Percentiles rank a stretch among this genome's conserved stretches.
phyloP scores from a whole-genome alignment of 1,284 basidiomycete species.

The Rhizoctonia solani region DNA sequence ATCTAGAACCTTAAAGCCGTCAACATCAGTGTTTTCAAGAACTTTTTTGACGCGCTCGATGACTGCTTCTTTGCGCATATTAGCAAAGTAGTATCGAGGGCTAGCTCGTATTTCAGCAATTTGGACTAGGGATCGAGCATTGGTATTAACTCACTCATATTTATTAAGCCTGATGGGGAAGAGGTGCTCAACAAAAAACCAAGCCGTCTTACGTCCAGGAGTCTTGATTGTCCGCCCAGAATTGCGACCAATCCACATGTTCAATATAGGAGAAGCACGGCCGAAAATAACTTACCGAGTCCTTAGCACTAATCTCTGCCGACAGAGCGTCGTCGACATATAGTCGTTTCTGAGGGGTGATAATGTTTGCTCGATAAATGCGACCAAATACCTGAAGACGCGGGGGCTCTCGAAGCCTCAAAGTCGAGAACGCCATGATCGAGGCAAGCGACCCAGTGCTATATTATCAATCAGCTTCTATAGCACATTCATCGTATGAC shows the following conservation, averaged over 20 bases:
- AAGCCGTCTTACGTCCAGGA: conserved; percentile 20
- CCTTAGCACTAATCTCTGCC: conserved; percentile 26
- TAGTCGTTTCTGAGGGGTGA: neutral
- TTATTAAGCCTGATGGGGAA: conserved; percentile 22
- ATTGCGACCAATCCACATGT: neutral
- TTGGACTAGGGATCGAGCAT: neutral
- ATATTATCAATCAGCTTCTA: neutral
- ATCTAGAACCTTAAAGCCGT: conserved; percentile 61
- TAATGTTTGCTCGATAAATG: conserved; percentile 15
- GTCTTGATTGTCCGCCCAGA: neutral
- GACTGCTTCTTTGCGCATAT: conserved; percentile 21
- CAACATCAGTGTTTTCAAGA: conserved; percentile 49
- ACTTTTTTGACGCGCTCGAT: conserved; percentile 8
- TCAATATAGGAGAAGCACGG: neutral
- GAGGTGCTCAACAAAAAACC: conserved; percentile 26
- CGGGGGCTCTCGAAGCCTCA: conserved; percentile 12
- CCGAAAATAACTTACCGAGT: conserved; percentile 12
- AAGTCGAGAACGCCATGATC: conserved; percentile 16
- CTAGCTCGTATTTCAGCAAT: neutral
- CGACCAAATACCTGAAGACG: conserved; percentile 20
- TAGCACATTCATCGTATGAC: too few species aligned
- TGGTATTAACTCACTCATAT: conserved; percentile 19
- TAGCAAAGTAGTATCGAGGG: conserved; percentile 17
- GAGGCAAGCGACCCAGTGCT: too few species aligned
- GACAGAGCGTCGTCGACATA: conserved; percentile 23